A percentile compares a stretch with the other conserved stretches of the same genome.
Conservation (phyloP, 768 basidiomycete species). For the Pulveroboletus frians region DNA sequence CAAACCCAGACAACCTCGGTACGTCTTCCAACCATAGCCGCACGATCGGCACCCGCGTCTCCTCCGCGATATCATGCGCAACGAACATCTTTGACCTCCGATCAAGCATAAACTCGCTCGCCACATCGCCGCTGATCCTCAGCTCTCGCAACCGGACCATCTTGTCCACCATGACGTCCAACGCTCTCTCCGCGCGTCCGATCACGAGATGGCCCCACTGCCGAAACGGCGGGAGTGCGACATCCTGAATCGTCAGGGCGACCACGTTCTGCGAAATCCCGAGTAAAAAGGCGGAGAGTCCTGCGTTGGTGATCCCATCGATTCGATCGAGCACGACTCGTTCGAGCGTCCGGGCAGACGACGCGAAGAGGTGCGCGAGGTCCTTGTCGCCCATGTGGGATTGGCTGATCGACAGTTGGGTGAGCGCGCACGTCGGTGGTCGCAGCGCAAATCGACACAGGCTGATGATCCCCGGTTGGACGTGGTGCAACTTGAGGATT, state of each 20-base stretch:
- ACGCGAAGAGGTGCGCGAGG: slow-evolving; percentile 11
- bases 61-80: background rate
- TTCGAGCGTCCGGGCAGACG: slow-evolving; percentile 15
- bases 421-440: slow-evolving; percentile 11
- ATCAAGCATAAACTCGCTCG: slow-evolving; percentile 23
- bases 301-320: slow-evolving; percentile 17
- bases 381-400: slow-evolving; percentile 18
- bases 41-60: slow-evolving; percentile 9
- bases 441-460: slow-evolving; percentile 15
- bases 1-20: slow-evolving; percentile 19
- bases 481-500: slow-evolving; percentile 12
- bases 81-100: slow-evolving; percentile 18
- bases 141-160: slow-evolving; percentile 16
- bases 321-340: slow-evolving; percentile 14
- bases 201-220: slow-evolving; percentile 17
- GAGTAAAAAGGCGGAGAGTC: slow-evolving; percentile 13
- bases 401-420: slow-evolving; percentile 13
- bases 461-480: slow-evolving; percentile 9
- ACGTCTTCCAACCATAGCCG: slow-evolving; percentile 18
- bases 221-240: slow-evolving; percentile 15
- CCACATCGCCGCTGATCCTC: slow-evolving; percentile 19
- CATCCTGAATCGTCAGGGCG: slow-evolving; percentile 14
- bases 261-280: slow-evolving; percentile 10
- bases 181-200: slow-evolving; percentile 16
- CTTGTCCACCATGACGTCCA: slow-evolving; percentile 17